phyloP scores from a whole-genome alignment of 768 basidiomycete genomes.

The Suillus subalutaceus region DNA sequence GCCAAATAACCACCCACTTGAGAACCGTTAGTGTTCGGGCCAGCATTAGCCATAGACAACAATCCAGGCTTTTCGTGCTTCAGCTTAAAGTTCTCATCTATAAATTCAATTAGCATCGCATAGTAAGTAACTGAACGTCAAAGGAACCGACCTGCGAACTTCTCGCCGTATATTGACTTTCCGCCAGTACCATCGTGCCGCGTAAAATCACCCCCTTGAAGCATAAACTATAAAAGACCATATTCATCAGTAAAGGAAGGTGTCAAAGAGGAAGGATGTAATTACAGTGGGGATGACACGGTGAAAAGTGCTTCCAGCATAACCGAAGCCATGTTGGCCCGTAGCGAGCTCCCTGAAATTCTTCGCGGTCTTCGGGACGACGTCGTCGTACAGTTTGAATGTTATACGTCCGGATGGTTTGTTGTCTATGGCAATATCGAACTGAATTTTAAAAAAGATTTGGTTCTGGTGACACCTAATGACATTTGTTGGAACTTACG shows the following conservation, averaged over 20 bases:
- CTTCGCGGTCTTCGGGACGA: constrained; percentile 76
- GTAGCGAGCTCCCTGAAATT: constrained; percentile 85
- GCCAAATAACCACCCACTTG: constrained; percentile 45
- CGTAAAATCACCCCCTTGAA: constrained; percentile 89
- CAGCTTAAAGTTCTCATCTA: constrained; percentile 73
- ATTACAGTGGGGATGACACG: constrained; percentile 66
- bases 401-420: constrained; percentile 69
- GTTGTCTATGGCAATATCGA: constrained; percentile 64
- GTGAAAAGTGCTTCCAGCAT: constrained; percentile 71
- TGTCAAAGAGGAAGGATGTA: not conserved
- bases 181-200: constrained; percentile 76
- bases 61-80: constrained; percentile 66
- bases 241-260: constrained; percentile 1
- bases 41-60: constrained; percentile 89
- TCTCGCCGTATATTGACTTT: constrained; percentile 77
- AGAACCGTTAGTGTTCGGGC: constrained; percentile 79
- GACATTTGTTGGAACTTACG: constrained; percentile 12
- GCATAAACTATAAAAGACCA: constrained; percentile 60
- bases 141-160: constrained; percentile 4
- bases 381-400: constrained; percentile 82
- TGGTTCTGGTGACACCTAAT: not conserved
- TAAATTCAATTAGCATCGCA: not conserved
- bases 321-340: constrained; percentile 70
- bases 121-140: not conserved
- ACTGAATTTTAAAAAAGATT: constrained; percentile 40